Conservation (phyloP, 2,329 filamentous ascomycete genomes). For the Calonectria crousiana region DNA sequence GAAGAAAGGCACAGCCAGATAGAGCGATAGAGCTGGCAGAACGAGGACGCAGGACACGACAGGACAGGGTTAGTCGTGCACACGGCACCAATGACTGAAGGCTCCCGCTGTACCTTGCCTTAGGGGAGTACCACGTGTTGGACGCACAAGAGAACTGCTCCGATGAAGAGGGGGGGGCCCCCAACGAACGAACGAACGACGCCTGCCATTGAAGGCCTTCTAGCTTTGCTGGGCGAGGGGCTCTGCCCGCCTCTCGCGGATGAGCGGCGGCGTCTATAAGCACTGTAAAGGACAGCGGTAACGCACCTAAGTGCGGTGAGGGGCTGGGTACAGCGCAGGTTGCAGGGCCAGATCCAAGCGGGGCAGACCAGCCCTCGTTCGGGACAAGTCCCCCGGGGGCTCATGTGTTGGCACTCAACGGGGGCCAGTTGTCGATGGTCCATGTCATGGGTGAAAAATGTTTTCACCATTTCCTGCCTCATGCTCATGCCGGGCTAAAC, state of each 20-base stretch:
- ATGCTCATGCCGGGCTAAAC: not conserved
- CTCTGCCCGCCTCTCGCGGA: not conserved
- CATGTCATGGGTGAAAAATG: conserved; percentile 11
- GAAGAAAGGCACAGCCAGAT: not conserved
- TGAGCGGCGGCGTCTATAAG: not conserved
- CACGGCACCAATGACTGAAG: conserved; percentile 6
- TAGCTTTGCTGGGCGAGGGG: not conserved
- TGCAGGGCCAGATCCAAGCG: not conserved
- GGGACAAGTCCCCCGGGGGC: not conserved
- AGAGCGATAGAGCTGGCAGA: conserved; percentile 2
- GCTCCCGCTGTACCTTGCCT: conserved; percentile 9
- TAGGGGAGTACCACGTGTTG: conserved; percentile 7
- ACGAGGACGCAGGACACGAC: not conserved
- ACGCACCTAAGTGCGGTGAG: not conserved
- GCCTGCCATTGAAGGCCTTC: not conserved
- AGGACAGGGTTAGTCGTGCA: conserved; percentile 3
- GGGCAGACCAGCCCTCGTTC: not conserved
- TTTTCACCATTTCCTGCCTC: conserved; percentile 2
- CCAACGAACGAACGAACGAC: not conserved
- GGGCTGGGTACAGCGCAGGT: conserved; percentile 7
- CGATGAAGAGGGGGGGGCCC: not conserved
- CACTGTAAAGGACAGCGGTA: conserved; percentile 2
- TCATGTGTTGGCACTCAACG: not conserved
- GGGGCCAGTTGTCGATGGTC: conserved; percentile 8
- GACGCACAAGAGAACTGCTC: not conserved